Evolutionary conservation across 2,329 filamentous ascomycete genomes (phyloP), one percentile per base, ranked within the genome.

Genomic region (Akanthomyces dipterigenus): DNA sequence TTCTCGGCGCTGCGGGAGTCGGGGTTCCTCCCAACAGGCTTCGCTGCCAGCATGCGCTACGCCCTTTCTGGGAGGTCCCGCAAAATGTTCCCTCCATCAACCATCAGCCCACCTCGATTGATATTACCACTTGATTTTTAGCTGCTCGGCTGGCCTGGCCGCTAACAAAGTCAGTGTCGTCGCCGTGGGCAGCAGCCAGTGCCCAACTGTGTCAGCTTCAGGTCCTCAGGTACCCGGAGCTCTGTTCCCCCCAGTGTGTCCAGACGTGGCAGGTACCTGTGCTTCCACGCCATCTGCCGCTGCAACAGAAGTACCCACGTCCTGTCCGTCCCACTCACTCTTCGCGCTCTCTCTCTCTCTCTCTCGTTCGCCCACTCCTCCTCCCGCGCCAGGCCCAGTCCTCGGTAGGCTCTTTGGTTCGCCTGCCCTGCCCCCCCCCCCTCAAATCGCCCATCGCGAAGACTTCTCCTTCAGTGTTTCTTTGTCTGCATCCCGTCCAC

Each of bases 401-500:
- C 40, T 24, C n/a, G n/a, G 42, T 22, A n/a, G 26, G 20, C 54
- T 43, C 40, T 34, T 26, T 59, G 20, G 56, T 31, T 43, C 57
- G 38, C 48, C 48, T 59, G 50, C 49, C 38, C 48, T 49, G 38
- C 48, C 48, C 51, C 42, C 49, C 38, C 48, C 45, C 56, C 56
- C 48, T 42, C 55, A 3, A 53, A 53, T 9, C 38, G 12, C 22
- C 50, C 50, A 61, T 61, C 59, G 59, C 59, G 51, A 55, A 61
- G 14, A 28, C 42, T 55, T 50, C 45, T 50, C 51, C 53, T 55
- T 28, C 59, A 49, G 42, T 42, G 20, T 48, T 42, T 34, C 28
- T 43, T 34, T 31, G 28, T 34, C 49, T 36, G 12, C 42, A 45
- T 40, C 57, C 34, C 49, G 51, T 48, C 51, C 42, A 51, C 45